These are phyloP conservation scores for Pseudozyma flocculosa DNA, from an alignment of 1,284 basidiomycete species.

Conservation along the genomic window DNA sequence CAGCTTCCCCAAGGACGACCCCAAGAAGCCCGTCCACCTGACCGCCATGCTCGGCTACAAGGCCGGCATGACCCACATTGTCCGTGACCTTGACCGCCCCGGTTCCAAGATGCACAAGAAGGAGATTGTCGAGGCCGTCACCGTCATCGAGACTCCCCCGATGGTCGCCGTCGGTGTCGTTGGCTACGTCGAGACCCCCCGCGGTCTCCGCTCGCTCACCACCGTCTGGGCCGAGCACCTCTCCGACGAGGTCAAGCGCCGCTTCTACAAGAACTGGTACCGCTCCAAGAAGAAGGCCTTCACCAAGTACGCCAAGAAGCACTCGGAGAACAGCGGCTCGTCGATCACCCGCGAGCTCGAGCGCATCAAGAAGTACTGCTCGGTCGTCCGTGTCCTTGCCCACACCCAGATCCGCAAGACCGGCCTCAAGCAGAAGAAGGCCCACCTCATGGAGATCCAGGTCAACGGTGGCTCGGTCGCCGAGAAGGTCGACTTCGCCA, in stretches of 20 bases:
- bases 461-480: slow-evolving; percentile 95
- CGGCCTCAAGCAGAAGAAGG: slow-evolving; percentile 97
- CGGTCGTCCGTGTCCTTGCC: slow-evolving; percentile 97
- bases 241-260: slow-evolving; percentile 85
- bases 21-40: slow-evolving; percentile 98
- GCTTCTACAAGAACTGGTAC: slow-evolving; percentile 99
- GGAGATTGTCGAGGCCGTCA: slow-evolving; percentile 97
- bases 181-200: slow-evolving; percentile 99
- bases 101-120: slow-evolving; percentile 68
- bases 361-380: slow-evolving; percentile 99
- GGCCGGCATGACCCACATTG: slow-evolving; percentile 99
- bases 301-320: slow-evolving; percentile 97
- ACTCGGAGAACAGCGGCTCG: slow-evolving; percentile 91
- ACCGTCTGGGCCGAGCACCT: slow-evolving; percentile 71
- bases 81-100: slow-evolving; percentile 97
- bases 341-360: slow-evolving; percentile 93
- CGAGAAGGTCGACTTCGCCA: slow-evolving; percentile 97
- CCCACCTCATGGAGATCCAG: slow-evolving; percentile 99
- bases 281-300: slow-evolving; percentile 99
- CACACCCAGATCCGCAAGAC: slow-evolving; percentile 96
- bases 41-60: slow-evolving; percentile 99
- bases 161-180: slow-evolving; percentile 97
- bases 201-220: slow-evolving; percentile 83
- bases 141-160: slow-evolving; percentile 94
- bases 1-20: slow-evolving; percentile 76